A percentile compares a stretch with the other conserved stretches of the same genome.
Evolutionary conservation across 441 rosid genomes (phyloP).

Genomic region (Raphanus hybrid): DNA sequence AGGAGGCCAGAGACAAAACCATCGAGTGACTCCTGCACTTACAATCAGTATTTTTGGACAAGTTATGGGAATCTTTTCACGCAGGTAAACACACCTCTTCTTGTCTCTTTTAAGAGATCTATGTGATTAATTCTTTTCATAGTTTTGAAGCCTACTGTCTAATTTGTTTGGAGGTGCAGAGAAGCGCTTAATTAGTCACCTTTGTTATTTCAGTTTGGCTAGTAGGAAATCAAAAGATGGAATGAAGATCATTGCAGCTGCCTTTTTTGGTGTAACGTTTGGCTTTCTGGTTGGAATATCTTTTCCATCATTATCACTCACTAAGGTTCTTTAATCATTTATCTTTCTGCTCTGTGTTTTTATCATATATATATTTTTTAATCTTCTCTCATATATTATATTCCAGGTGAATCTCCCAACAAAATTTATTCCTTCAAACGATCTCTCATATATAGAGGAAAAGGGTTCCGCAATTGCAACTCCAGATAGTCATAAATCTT

Average conservation of each 20-base stretch:
- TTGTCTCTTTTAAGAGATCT: neutral
- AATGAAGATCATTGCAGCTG: slow-evolving; percentile 70
- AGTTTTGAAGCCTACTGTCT: neutral
- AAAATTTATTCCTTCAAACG: slow-evolving; percentile 54
- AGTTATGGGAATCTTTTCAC: slow-evolving; percentile 66
- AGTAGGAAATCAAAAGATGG: slow-evolving; percentile 75
- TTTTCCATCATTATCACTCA: slow-evolving; percentile 70
- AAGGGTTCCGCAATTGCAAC: slow-evolving; percentile 53
- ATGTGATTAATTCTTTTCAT: neutral
- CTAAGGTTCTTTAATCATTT: slow-evolving; percentile 58
- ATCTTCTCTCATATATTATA: slow-evolving; percentile 38
- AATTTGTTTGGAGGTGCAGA: neutral
- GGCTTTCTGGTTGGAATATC: slow-evolving; percentile 89
- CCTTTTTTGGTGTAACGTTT: slow-evolving; percentile 75
- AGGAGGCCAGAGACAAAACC: slow-evolving; percentile 26
- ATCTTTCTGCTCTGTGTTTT: neutral
- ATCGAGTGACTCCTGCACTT: neutral
- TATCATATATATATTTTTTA: neutral
- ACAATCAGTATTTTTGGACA: slow-evolving; percentile 33
- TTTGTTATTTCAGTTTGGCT: slow-evolving; percentile 51
- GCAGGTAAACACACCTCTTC: slow-evolving; percentile 57
- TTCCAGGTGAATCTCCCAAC: slow-evolving; percentile 74
- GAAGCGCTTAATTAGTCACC: neutral
- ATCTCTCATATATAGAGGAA: slow-evolving; percentile 53
- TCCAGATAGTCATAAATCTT: slow-evolving; percentile 47